Evolutionary conservation across 2,329 filamentous ascomycete species (phyloP).

Genomic region (Boeremia exigua): DNA sequence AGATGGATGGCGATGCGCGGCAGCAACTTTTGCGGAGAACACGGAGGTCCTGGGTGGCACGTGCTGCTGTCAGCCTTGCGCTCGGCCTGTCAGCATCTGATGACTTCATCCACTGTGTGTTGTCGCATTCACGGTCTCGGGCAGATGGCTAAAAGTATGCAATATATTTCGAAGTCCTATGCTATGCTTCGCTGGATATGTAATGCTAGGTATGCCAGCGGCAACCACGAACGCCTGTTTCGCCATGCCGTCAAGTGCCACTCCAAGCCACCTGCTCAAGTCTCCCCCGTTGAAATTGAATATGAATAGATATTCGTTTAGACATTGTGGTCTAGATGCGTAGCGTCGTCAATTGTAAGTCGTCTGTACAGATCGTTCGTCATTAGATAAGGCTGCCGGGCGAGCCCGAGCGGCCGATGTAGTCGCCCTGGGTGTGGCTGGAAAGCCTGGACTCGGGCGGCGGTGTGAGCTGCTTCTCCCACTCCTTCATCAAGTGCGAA

Average conservation of each 20-base stretch:
- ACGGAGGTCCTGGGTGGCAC: constrained; percentile 37
- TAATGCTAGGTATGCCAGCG: constrained; percentile 18
- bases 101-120: neutral
- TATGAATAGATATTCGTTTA: constrained; percentile 29
- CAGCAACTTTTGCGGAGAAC: constrained; percentile 45
- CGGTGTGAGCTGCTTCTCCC: constrained; percentile 78
- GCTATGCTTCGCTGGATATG: constrained; percentile 15
- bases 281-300: constrained; percentile 28
- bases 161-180: constrained; percentile 3
- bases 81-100: neutral
- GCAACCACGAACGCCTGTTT: constrained; percentile 16
- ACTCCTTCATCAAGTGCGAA: constrained; percentile 86
- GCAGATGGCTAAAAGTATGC: neutral
- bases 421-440: constrained; percentile 44
- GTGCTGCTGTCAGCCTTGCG: constrained; percentile 8
- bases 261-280: constrained; percentile 31
- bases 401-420: constrained; percentile 41
- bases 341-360: constrained; percentile 38
- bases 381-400: constrained; percentile 30
- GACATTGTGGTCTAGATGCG: constrained; percentile 34
- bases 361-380: constrained; percentile 26
- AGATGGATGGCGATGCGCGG: neutral
- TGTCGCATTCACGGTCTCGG: neutral
- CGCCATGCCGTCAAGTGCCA: constrained; percentile 4
- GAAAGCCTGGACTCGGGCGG: constrained; percentile 42